These are phyloP conservation scores for Trematosphaeria pertusa DNA, from an alignment of 2,329 filamentous ascomycete genomes.

Conservation along the genomic window DNA sequence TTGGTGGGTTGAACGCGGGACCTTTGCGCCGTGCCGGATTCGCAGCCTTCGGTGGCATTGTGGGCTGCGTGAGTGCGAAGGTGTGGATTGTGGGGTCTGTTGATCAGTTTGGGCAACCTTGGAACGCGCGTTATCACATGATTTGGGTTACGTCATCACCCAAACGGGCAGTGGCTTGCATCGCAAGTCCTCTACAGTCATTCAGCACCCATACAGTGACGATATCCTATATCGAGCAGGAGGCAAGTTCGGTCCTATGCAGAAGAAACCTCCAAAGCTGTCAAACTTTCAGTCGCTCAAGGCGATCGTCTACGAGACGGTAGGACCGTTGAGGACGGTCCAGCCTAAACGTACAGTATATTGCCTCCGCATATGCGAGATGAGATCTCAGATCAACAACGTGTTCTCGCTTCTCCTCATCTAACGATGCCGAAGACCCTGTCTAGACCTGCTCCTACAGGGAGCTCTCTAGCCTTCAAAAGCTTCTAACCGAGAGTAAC, in stretches of 20 bases:
- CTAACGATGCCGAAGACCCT: too few relatives aligned
- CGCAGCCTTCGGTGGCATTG: constrained; percentile 37
- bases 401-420: too few relatives aligned
- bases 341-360: too few relatives aligned
- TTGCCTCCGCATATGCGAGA: too few relatives aligned
- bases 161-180: constrained; percentile 5
- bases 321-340: too few relatives aligned
- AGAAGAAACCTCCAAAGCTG: background rate
- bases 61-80: background rate
- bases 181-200: constrained; percentile 3
- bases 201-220: background rate
- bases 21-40: constrained; percentile 36
- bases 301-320: too few relatives aligned
- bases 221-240: background rate
- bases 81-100: constrained; percentile 2
- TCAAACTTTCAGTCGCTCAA: background rate
- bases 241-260: background rate
- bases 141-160: constrained; percentile 2
- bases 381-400: too few relatives aligned
- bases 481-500: constrained; percentile 8
- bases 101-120: background rate
- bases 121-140: constrained; percentile 11
- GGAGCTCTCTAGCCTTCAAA: too few relatives aligned
- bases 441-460: too few relatives aligned
- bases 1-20: constrained; percentile 47